Percentiles rank a stretch among this genome's conserved stretches.
Evolutionary conservation across 164 flowering plant genomes (phyloP).

Genomic region (Annona squamosa): DNA sequence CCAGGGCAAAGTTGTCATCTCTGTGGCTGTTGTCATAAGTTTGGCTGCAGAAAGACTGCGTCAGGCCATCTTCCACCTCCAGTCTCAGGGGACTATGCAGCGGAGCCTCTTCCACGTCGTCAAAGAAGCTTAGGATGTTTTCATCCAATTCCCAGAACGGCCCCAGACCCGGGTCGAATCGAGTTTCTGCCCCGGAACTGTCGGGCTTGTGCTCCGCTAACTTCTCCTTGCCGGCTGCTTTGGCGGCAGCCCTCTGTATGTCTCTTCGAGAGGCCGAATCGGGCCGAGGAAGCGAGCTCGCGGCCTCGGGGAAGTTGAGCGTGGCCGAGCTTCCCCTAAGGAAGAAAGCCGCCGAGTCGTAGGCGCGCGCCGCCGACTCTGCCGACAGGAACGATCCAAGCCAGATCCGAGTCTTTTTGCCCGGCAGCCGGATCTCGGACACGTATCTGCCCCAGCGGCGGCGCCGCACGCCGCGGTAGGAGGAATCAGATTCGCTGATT

Average conservation of each 20-base stretch:
- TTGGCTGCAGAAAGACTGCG: not conserved
- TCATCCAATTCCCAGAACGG: constrained; percentile 8
- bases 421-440: constrained; percentile 32
- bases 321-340: constrained; percentile 23
- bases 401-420: constrained; percentile 28
- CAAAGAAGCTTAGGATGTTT: constrained; percentile 1
- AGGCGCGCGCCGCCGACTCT: constrained; percentile 33
- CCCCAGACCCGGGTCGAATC: not conserved
- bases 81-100: constrained; percentile 8
- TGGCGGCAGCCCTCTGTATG: constrained; percentile 30
- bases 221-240: constrained; percentile 16
- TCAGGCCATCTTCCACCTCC: not conserved
- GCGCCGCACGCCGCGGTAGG: constrained; percentile 24
- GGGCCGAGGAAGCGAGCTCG: constrained; percentile 23
- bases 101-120: constrained; percentile 13
- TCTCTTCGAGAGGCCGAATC: constrained; percentile 22
- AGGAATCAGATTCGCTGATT: constrained; percentile 1
- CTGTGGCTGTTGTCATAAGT: not conserved
- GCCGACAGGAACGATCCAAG: constrained; percentile 27
- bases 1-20: not conserved
- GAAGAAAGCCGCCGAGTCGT: constrained; percentile 33
- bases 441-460: constrained; percentile 38
- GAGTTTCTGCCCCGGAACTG: not conserved
- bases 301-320: constrained; percentile 29
- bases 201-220: not conserved